Evolutionary conservation across 1,139 yeast genomes (phyloP).

Genomic region (Kodamaea ohmeri): DNA sequence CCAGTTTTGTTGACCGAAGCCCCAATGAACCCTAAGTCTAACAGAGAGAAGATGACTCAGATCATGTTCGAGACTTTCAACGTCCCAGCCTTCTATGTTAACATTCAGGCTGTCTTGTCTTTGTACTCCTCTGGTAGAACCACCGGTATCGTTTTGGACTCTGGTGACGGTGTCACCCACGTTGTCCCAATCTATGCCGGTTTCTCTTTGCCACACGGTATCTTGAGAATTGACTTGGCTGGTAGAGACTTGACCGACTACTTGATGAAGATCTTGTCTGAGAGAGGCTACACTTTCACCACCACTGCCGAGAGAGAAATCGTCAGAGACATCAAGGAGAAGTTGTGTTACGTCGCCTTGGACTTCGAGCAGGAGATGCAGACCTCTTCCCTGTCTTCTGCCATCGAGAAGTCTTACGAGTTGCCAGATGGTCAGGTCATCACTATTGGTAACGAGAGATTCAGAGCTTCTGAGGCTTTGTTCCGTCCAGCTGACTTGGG

Average conservation of each 20-base stretch:
- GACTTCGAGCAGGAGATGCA: slow-evolving; percentile 98
- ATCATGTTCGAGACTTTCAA: slow-evolving; percentile 98
- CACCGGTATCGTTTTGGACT: slow-evolving; percentile 98
- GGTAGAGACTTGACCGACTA: slow-evolving; percentile 99
- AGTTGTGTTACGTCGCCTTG: slow-evolving; percentile 95
- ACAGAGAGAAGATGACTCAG: slow-evolving; percentile 99
- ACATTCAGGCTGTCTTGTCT: slow-evolving; percentile 97
- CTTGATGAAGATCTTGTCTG: slow-evolving; percentile 96
- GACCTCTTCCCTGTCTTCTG: slow-evolving; percentile 97
- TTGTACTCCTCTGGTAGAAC: slow-evolving; percentile 99
- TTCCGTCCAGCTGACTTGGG: slow-evolving; percentile 98
- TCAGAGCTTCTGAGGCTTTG: slow-evolving; percentile 99
- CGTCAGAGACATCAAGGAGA: slow-evolving; percentile 99
- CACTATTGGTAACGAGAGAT: slow-evolving; percentile 99
- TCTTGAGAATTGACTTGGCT: slow-evolving; percentile 97
- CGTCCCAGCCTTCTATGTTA: slow-evolving; percentile 98
- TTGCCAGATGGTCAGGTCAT: slow-evolving; percentile 99
- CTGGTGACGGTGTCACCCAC: slow-evolving; percentile 99
- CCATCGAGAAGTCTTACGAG: slow-evolving; percentile 98
- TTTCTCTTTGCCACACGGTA: slow-evolving; percentile 98
- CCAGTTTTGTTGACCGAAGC: slow-evolving; percentile 98
- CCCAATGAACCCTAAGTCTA: slow-evolving; percentile 98
- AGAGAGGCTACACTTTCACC: slow-evolving; percentile 98
- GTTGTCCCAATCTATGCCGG: slow-evolving; percentile 99
- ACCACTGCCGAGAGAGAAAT: slow-evolving; percentile 99